phyloP scores from a whole-genome alignment of 306 rosid genomes.

The Quercus berberidifolia region DNA sequence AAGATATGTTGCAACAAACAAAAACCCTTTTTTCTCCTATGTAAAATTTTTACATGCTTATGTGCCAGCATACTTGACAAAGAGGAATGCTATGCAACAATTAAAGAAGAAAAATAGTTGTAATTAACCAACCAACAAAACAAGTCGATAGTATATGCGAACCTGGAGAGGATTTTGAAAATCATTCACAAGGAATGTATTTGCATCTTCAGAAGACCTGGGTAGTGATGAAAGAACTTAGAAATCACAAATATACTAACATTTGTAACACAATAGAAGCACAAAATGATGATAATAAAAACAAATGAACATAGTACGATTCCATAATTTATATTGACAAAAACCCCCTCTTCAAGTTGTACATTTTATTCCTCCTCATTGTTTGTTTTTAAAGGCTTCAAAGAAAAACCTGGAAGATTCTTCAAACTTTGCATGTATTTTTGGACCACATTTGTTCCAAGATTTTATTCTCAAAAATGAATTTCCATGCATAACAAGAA shows the following conservation, averaged over 20 bases:
- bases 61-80: neutral
- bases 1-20: neutral
- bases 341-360: neutral
- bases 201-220: conserved; percentile 94
- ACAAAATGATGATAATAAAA: neutral
- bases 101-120: neutral
- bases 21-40: neutral
- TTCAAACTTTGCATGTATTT: neutral
- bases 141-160: conserved; percentile 12
- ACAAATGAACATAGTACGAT: no score
- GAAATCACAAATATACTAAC: neutral
- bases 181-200: conserved; percentile 83
- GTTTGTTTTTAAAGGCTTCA: neutral
- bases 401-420: neutral
- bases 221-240: conserved; percentile 21
- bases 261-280: conserved; percentile 10
- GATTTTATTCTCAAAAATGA: neutral
- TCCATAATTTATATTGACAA: neutral
- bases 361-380: neutral
- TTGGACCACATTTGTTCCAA: neutral
- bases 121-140: conserved; percentile 4
- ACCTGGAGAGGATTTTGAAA: conserved; percentile 96
- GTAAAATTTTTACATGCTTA: neutral
- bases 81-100: neutral
- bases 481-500: conserved; percentile 8